Conservation (phyloP, 2,329 filamentous ascomycete species). For the Colletotrichum gloeosporioides region DNA sequence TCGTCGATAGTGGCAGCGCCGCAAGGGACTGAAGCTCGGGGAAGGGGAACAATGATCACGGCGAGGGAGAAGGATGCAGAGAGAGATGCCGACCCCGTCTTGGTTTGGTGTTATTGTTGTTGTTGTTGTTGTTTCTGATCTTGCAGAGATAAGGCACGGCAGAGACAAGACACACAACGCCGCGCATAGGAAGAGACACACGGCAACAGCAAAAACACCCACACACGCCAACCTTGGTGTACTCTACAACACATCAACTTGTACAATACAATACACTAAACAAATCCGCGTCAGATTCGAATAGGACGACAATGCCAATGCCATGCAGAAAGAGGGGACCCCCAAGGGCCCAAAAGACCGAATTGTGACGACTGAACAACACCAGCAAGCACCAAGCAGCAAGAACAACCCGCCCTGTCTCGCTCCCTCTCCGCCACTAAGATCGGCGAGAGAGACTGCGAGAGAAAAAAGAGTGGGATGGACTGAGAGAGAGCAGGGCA, state of each 20-base stretch:
- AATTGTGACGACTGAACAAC: constrained; percentile 2
- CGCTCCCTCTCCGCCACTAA: background rate
- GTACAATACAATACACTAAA: background rate
- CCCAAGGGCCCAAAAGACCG: background rate
- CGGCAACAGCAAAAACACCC: too few species aligned
- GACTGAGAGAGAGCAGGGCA: background rate
- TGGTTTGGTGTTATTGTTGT: background rate
- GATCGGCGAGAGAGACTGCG: background rate
- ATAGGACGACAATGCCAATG: background rate
- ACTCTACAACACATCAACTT: too few species aligned
- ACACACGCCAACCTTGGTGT: too few species aligned
- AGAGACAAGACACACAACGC: background rate
- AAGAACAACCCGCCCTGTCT: background rate
- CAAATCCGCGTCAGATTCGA: background rate
- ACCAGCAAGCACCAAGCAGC: background rate
- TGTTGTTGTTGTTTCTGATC: background rate
- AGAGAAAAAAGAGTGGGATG: background rate
- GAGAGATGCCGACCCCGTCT: background rate
- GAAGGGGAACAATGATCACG: background rate
- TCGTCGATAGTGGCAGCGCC: constrained; percentile 7
- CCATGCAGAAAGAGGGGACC: background rate
- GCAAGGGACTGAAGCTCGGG: background rate
- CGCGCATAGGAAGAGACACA: background rate
- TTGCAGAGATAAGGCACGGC: background rate
- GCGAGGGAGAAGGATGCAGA: background rate